Evolutionary conservation across 2,329 filamentous ascomycete species (phyloP).

Genomic region (Ceratocystis albifundus): DNA sequence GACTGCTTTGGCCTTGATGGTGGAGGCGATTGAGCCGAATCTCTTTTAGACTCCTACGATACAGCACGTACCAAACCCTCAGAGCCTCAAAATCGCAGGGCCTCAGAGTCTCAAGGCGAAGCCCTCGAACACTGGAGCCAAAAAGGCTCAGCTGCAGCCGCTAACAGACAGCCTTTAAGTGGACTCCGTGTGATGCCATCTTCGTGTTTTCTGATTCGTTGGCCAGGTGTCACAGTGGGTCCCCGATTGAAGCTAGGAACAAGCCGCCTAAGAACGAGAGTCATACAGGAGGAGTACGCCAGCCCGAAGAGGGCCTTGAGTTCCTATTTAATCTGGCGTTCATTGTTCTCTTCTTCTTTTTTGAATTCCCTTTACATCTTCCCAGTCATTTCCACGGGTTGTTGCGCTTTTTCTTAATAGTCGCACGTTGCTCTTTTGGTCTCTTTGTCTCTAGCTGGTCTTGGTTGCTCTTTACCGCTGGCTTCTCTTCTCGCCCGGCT

Average conservation of each 20-base stretch:
- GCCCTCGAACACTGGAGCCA: background rate
- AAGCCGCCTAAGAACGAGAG: background rate
- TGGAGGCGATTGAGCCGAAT: no score
- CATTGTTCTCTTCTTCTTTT: background rate
- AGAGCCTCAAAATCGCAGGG: no score
- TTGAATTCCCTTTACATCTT: background rate
- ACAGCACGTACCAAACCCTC: no score
- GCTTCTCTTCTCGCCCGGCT: background rate
- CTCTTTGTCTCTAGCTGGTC: background rate
- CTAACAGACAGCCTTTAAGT: conserved; percentile 9
- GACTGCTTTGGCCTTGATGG: no score
- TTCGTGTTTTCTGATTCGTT: conserved; percentile 19
- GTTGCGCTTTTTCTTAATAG: no score
- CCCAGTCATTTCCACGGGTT: no score
- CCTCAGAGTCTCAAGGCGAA: no score
- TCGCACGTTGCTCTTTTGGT: background rate
- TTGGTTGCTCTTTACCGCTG: background rate
- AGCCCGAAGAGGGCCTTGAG: background rate
- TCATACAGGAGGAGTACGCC: conserved; percentile 1
- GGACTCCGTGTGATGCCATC: conserved; percentile 20
- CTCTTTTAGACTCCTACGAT: no score
- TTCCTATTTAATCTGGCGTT: background rate
- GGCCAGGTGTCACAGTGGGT: conserved; percentile 18
- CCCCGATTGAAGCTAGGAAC: background rate
- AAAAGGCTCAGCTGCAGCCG: background rate